Evolutionary conservation across 1,139 yeast genomes (phyloP), one percentile per base, ranked within the genome.

Genomic region (Candida albicans): DNA sequence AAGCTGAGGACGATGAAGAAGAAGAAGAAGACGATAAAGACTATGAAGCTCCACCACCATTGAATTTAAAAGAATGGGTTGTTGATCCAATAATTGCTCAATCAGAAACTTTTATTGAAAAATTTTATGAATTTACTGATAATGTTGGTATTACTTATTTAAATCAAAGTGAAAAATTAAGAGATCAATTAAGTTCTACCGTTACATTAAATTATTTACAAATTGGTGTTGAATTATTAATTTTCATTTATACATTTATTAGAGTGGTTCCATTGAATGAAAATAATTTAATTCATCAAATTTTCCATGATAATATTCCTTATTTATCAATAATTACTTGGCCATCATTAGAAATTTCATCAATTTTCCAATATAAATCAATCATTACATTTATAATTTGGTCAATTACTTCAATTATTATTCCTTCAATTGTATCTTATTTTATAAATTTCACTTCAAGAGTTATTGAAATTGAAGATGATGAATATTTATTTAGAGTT

Each of bases 371-470:
- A 32, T 54, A 50, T 39, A 57, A 61, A 39, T 62, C 65, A 38
- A 40, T 67, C 37, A 57, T 71, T n/a, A 64, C 72, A 27, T 54
- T 70, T 7, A 34, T 55, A 26, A 55, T 68, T 45, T 79, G 84
- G 84, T 45, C 53, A n/a, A 39, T 69, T 13, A 54, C 65, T 41
- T 65, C 80, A 2, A 58, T 75, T 40, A 48, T 60, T 10, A 39
- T 73, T 33, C 88, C 88, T 25, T 59, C 72, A 52, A 42, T 70
- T 32, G 52, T 65, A 26, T 73, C 82, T 27, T 79, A 75, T 62
- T 79, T 74, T 61, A 56, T 79, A 54, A 79, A 79, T 61, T 79
- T 79, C 60, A 67, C 81, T 46, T 69, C 75, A 54, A 66, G 77
- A 64, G 62, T 73, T 46, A 64, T 72, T 47, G 62, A 63, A 32